phyloP scores from a whole-genome alignment of 495 filamentous ascomycete genomes.

The Xylaria telfairii region DNA sequence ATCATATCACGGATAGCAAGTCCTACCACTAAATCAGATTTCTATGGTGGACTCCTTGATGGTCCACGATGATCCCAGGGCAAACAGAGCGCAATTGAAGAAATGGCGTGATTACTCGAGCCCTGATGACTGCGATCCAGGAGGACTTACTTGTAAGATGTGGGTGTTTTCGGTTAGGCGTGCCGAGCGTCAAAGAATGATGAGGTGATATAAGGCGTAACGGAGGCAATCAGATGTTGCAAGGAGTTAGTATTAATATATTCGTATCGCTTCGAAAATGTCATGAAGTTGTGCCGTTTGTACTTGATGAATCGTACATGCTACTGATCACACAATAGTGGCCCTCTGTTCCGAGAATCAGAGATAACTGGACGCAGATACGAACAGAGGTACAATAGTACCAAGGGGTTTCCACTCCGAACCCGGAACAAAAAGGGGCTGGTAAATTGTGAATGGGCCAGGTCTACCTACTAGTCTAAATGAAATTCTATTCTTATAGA shows the following conservation, averaged over 20 bases:
- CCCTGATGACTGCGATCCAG: not conserved
- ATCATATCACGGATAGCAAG: not conserved
- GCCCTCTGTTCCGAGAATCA: not conserved
- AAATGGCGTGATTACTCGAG: constrained; percentile 3
- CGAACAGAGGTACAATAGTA: not conserved
- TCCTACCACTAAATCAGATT: not conserved
- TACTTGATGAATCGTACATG: not conserved
- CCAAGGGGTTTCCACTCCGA: constrained; percentile 5
- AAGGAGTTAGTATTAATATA: not conserved
- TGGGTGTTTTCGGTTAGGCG: constrained; percentile 1
- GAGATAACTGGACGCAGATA: not conserved
- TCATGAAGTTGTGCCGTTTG: not conserved
- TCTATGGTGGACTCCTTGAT: not conserved
- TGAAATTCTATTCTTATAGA: not conserved
- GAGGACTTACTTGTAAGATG: not conserved
- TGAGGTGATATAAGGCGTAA: not conserved
- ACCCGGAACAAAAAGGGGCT: constrained; percentile 14
- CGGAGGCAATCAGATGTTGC: not conserved
- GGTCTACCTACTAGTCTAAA: constrained; percentile 14
- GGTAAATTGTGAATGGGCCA: not conserved
- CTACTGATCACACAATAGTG: not conserved
- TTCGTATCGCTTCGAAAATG: not conserved
- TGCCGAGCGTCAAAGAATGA: constrained; percentile 10
- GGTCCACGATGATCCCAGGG: not conserved
- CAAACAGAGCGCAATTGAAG: not conserved